A percentile compares a stretch with the other conserved stretches of the same genome.
Evolutionary conservation across 2,329 filamentous ascomycete species (phyloP).

Genomic region (Pochonia chlamydosporia): DNA sequence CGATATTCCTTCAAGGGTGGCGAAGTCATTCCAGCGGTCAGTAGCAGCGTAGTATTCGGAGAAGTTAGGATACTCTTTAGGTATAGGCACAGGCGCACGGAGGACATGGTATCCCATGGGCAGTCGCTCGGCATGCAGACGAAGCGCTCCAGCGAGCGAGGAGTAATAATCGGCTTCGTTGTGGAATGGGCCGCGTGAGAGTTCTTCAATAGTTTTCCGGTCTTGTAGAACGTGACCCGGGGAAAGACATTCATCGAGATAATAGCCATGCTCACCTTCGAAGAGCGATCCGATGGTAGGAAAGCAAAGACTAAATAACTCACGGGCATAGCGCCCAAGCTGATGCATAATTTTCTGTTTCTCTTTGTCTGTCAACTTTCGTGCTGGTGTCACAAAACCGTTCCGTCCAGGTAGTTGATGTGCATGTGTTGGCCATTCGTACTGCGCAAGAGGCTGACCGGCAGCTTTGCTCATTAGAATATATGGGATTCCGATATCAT

Average conservation of each 20-base stretch:
- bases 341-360: conserved; percentile 21
- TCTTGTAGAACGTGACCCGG: conserved; percentile 9
- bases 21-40: conserved; percentile 14
- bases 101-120: conserved; percentile 12
- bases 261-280: conserved; percentile 15
- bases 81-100: conserved; percentile 11
- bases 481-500: conserved; percentile 23
- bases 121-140: conserved; percentile 13
- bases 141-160: conserved; percentile 11
- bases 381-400: conserved; percentile 5
- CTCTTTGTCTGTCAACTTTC: conserved; percentile 7
- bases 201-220: conserved; percentile 8
- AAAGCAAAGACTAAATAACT: conserved; percentile 21
- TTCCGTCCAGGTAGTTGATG: conserved; percentile 7
- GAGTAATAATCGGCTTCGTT: conserved; percentile 11
- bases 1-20: conserved; percentile 6
- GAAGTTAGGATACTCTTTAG: conserved; percentile 10
- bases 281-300: conserved; percentile 22
- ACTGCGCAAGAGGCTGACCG: conserved; percentile 17
- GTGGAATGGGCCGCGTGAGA: conserved; percentile 11
- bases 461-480: conserved; percentile 27
- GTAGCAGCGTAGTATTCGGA: conserved; percentile 10
- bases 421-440: conserved; percentile 15
- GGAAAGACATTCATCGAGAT: conserved; percentile 12
- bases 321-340: conserved; percentile 18